These are phyloP conservation scores for Pterocarpus macrocarpus DNA, from an alignment of 306 rosid genomes.

Conservation along the genomic window DNA sequence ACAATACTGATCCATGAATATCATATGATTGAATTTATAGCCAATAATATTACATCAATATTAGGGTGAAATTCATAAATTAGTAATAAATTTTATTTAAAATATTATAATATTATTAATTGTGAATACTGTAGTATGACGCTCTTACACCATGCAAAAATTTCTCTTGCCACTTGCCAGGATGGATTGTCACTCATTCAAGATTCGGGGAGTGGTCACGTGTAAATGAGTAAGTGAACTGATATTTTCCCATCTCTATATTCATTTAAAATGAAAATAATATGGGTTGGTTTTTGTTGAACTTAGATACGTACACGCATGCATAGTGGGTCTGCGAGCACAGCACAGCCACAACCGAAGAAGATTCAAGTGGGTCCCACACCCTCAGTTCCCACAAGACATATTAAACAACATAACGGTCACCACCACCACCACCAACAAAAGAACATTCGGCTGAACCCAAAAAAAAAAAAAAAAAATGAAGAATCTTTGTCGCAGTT, in stretches of 20 bases:
- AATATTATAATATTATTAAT: too few relatives aligned
- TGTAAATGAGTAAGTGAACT: neutral
- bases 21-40: too few relatives aligned
- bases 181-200: too few relatives aligned
- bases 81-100: too few relatives aligned
- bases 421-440: neutral
- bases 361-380: conserved; percentile 52
- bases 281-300: neutral
- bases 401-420: neutral
- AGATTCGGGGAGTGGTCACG: neutral
- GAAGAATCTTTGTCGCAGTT: conserved; percentile 59
- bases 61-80: too few relatives aligned
- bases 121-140: too few relatives aligned
- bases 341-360: conserved; percentile 44
- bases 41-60: too few relatives aligned
- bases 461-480: conserved; percentile 24
- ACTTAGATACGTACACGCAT: conserved; percentile 42
- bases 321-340: conserved; percentile 30
- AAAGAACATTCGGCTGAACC: neutral
- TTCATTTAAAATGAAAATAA: neutral
- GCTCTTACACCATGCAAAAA: too few relatives aligned
- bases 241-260: neutral
- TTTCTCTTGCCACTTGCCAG: too few relatives aligned
- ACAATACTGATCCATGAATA: too few relatives aligned
- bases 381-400: neutral